Conservation (phyloP, 1,284 basidiomycete genomes). For the Boletus smithii region DNA sequence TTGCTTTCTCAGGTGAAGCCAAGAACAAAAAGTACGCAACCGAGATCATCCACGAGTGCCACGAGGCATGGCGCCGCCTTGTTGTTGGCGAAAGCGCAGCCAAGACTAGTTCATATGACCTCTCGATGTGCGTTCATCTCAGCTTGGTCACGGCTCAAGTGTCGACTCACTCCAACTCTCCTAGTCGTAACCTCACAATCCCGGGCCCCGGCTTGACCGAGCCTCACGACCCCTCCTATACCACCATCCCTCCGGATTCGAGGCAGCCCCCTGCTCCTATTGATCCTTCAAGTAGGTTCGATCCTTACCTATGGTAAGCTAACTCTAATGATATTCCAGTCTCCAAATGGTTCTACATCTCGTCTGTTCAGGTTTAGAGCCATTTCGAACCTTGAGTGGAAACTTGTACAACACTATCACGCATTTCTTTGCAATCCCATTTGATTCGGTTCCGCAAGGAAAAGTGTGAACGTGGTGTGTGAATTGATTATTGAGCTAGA, state of each 20-base stretch:
- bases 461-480: background rate
- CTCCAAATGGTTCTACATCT: constrained; percentile 89
- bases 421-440: constrained; percentile 4
- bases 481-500: constrained; percentile 18
- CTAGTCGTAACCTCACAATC: constrained; percentile 69
- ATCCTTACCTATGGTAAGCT: background rate
- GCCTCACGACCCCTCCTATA: constrained; percentile 64
- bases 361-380: constrained; percentile 70
- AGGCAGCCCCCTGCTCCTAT: constrained; percentile 81
- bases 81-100: constrained; percentile 76
- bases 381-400: background rate
- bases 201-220: constrained; percentile 68
- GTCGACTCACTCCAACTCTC: background rate
- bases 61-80: constrained; percentile 98
- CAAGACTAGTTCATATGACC: constrained; percentile 67
- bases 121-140: constrained; percentile 67
- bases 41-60: constrained; percentile 98
- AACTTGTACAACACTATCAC: constrained; percentile 4
- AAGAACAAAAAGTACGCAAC: constrained; percentile 99
- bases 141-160: constrained; percentile 3
- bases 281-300: constrained; percentile 76
- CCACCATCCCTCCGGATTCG: constrained; percentile 73
- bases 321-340: constrained; percentile 49
- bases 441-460: background rate
- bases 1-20: constrained; percentile 99